A percentile compares a stretch with the other conserved stretches of the same genome.
These are phyloP conservation scores for Fraxinus xanthoxyloides DNA, from an alignment of 305 asterid genomes.

Conservation along the genomic window DNA sequence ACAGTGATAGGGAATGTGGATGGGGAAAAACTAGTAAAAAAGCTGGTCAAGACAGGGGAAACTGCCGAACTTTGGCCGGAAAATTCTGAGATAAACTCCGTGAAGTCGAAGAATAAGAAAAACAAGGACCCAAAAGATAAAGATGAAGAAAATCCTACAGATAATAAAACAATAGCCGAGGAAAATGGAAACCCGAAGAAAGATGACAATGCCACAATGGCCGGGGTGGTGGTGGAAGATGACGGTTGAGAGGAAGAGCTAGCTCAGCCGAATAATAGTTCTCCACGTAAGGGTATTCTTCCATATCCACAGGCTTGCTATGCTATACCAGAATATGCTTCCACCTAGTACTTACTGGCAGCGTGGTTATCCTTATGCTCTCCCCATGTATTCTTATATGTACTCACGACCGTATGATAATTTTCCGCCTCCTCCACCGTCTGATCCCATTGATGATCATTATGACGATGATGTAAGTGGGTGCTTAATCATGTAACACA, in stretches of 20 bases:
- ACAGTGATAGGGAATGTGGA: constrained; percentile 50
- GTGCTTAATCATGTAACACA: constrained; percentile 42
- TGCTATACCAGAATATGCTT: constrained; percentile 40
- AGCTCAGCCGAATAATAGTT: constrained; percentile 15
- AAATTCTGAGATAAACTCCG: constrained; percentile 11
- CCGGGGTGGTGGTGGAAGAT: constrained; percentile 19
- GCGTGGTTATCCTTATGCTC: constrained; percentile 35
- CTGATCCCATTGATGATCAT: constrained; percentile 23
- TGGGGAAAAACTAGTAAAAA: constrained; percentile 44
- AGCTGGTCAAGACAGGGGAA: constrained; percentile 49
- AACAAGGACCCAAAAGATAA: constrained; percentile 11
- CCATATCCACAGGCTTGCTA: constrained; percentile 36
- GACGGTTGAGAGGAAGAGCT: constrained; percentile 17
- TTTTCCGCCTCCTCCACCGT: constrained; percentile 31
- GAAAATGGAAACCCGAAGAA: constrained; percentile 20
- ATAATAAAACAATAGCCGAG: constrained; percentile 14
- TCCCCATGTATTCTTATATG: constrained; percentile 35
- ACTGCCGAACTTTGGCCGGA: constrained; percentile 45
- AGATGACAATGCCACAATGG: constrained; percentile 10
- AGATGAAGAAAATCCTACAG: constrained; percentile 19
- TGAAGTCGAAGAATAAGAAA: constrained; percentile 15
- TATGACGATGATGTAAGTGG: constrained; percentile 33
- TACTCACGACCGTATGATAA: constrained; percentile 19
- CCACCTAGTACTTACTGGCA: too few relatives aligned
- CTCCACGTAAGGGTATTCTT: constrained; percentile 34